These are phyloP conservation scores for Leccinellum rugosiceps DNA, from an alignment of 768 basidiomycete species.

Conservation along the genomic window DNA sequence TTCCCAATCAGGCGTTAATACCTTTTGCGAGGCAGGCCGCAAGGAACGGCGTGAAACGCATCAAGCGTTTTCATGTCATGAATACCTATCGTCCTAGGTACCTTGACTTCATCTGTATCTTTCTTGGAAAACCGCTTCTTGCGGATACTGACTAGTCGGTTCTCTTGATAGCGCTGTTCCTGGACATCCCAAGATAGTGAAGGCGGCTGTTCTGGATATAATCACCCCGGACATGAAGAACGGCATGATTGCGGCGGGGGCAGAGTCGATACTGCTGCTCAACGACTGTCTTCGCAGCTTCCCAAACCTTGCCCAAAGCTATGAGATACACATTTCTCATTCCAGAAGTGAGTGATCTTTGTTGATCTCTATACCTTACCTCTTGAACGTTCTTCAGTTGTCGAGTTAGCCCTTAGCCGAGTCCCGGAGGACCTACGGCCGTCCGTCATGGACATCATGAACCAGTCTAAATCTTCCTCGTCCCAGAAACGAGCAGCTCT, in stretches of 20 bases:
- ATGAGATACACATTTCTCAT: conserved; percentile 79
- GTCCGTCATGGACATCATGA: conserved; percentile 62
- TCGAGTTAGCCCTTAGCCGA: conserved; percentile 59
- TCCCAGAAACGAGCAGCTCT: conserved; percentile 69
- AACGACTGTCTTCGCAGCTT: conserved; percentile 68
- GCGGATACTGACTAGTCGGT: conserved; percentile 1
- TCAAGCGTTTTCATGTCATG: conserved; percentile 80
- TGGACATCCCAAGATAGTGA: conserved; percentile 70
- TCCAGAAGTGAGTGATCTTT: conserved; percentile 53
- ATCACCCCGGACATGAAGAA: conserved; percentile 67
- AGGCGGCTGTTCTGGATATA: conserved; percentile 81
- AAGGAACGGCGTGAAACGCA: conserved; percentile 56
- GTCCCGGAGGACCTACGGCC: conserved; percentile 55
- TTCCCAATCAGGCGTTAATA: conserved; percentile 69
- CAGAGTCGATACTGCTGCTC: conserved; percentile 69
- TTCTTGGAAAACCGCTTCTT: neutral
- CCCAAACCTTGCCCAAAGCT: conserved; percentile 62
- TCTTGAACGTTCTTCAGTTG: conserved; percentile 43
- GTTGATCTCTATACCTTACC: neutral
- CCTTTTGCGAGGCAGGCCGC: conserved; percentile 86
- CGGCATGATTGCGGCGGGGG: conserved; percentile 66
- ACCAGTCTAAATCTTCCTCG: conserved; percentile 58
- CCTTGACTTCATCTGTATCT: conserved; percentile 7
- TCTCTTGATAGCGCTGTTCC: conserved; percentile 47
- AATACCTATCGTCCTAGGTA: conserved; percentile 72